phyloP scores from a whole-genome alignment of 805 yeast species.

The Saccharomycopsis amapae region DNA sequence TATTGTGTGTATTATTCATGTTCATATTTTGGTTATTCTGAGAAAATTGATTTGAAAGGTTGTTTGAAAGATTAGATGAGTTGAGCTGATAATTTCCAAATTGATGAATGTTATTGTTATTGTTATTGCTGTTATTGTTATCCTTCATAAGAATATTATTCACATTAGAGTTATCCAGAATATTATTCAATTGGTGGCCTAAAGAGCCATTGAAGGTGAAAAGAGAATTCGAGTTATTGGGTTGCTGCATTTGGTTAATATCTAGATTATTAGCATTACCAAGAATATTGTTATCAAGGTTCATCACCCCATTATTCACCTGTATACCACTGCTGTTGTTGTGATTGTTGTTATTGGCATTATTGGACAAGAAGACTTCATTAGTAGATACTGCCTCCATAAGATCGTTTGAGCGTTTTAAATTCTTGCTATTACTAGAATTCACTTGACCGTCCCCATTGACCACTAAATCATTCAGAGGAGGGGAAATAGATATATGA shows the following conservation, averaged over 20 bases:
- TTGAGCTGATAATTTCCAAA: conserved; percentile 9
- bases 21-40: background rate
- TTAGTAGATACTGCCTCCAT: conserved; percentile 90
- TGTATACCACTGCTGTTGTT: conserved; percentile 23
- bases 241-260: background rate
- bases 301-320: conserved; percentile 22
- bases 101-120: conserved; percentile 10
- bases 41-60: background rate
- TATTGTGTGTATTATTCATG: conserved; percentile 22
- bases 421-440: background rate
- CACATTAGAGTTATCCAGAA: no score
- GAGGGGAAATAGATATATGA: conserved; percentile 66
- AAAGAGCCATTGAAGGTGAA: background rate
- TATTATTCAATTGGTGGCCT: background rate
- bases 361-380: conserved; percentile 65
- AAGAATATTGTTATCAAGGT: conserved; percentile 5
- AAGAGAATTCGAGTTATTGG: conserved; percentile 1
- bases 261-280: conserved; percentile 5
- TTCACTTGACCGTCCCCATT: background rate
- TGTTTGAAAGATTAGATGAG: background rate
- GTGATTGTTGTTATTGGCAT: conserved; percentile 19
- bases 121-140: conserved; percentile 2
- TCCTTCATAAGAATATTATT: conserved; percentile 15
- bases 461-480: conserved; percentile 24
- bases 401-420: conserved; percentile 45